phyloP scores from a whole-genome alignment of 2,329 filamentous ascomycete species.

The Fusarium graminum region DNA sequence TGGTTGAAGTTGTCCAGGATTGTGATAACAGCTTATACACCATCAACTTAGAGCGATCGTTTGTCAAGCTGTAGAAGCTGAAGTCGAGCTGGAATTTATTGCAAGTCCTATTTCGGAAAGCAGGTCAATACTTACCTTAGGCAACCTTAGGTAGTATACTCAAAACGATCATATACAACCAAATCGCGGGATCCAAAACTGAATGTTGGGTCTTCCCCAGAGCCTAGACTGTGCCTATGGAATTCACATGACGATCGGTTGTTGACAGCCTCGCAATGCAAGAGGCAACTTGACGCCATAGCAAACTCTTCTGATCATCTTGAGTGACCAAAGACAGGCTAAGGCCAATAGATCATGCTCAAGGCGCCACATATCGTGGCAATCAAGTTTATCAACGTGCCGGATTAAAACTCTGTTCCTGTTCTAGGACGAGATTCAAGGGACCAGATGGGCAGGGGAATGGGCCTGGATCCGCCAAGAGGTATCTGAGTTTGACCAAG shows the following conservation, averaged over 20 bases:
- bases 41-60: not conserved
- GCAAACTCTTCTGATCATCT: conserved; percentile 7
- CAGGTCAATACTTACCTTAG: not conserved
- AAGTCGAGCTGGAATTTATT: conserved; percentile 29
- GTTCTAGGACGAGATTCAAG: conserved; percentile 15
- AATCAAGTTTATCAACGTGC: conserved; percentile 30
- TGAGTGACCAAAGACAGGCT: not conserved
- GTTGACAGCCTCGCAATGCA: conserved; percentile 12
- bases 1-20: conserved; percentile 25
- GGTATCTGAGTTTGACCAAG: conserved; percentile 20
- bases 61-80: conserved; percentile 9
- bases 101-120: conserved; percentile 1
- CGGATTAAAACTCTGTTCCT: conserved; percentile 31
- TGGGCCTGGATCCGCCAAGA: conserved; percentile 36
- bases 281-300: conserved; percentile 22
- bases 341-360: conserved; percentile 6
- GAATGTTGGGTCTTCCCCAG: not conserved
- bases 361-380: conserved; percentile 32
- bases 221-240: conserved; percentile 21
- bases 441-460: conserved; percentile 18
- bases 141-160: not conserved
- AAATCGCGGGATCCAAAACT: too few species aligned
- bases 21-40: conserved; percentile 2
- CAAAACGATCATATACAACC: too few species aligned
- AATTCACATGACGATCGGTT: conserved; percentile 6